Base-by-base conservation (phyloP, 2,329 filamentous ascomycete species). In the Raffaelea ambrosiae region DNA sequence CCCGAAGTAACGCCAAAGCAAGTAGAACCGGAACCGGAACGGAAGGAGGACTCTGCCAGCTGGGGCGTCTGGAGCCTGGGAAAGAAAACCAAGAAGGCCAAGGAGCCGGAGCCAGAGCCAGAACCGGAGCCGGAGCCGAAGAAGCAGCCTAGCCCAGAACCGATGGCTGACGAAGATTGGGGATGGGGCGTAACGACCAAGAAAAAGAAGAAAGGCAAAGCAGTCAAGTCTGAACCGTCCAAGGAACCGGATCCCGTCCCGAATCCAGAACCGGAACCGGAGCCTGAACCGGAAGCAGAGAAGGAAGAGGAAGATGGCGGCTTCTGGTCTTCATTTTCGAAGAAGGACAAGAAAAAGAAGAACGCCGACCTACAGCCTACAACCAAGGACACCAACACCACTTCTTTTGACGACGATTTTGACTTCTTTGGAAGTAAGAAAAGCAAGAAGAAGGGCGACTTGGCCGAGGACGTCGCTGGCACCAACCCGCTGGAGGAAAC, bases 21-120 rank as follows among this genome's bases (percentile, higher is more conserved):
- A n/a, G n/a, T n/a, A n/a, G n/a, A 23, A 26, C 20, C 40, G 3
- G 40, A 47, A n/a, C 20, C 42, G 1, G 53, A 53, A 29, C 38
- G 50, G 3, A 52, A 55, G 21, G 50, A 55, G 23, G 52, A 51
- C 18, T 53, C 53, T n/a, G 14, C 64, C 19, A 62, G 63, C 43
- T 72, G 66, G 69, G 68, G 59, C 51, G 70, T 67, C 62, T 63
- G 59, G 54, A 64, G 66, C 44, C 58, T 65, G 44, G 68, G 70
- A 50, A 69, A 67, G 53, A 70, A 70, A 55, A 70, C 66, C 46
- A 68, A 70, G 56, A 70, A 70, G 50, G 61, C 63, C 55, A 55
- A 59, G 14, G 19, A n/a, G 16, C 41, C 42, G 13, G 48, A 46
- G 7, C 48, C 43, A 5, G 40, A 49, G 8, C 44, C 42, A 3